phyloP scores from a whole-genome alignment of 1,284 basidiomycete genomes.

The Melampsora abietis-canadensis region DNA sequence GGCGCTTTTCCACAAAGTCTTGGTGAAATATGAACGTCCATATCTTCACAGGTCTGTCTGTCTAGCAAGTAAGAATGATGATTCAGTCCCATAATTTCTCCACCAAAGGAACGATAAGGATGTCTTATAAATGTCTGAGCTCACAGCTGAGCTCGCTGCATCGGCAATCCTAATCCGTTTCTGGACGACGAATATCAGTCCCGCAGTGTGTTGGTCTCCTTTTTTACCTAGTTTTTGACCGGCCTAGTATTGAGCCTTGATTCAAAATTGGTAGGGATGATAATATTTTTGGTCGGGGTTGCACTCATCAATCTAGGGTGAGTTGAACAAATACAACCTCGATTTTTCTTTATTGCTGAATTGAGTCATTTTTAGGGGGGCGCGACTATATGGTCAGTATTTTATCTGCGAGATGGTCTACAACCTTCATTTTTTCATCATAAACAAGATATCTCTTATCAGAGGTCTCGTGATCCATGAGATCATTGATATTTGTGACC shows the following conservation, averaged over 20 bases:
- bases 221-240: neutral
- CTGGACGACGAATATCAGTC: conserved; percentile 5
- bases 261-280: conserved; percentile 1
- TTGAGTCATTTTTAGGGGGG: conserved; percentile 13
- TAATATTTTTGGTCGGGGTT: conserved; percentile 4
- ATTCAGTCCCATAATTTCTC: too few species aligned
- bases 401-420: too few species aligned
- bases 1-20: neutral
- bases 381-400: conserved; percentile 35
- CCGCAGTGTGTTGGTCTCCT: neutral
- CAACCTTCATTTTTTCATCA: too few species aligned
- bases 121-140: neutral
- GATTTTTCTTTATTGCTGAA: neutral
- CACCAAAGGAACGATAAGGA: too few species aligned
- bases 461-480: too few species aligned
- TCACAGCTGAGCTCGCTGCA: conserved; percentile 11
- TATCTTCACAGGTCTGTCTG: neutral
- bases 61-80: conserved; percentile 3
- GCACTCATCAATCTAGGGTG: conserved; percentile 5
- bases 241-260: neutral
- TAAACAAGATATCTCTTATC: too few species aligned
- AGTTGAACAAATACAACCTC: neutral
- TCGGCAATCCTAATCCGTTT: neutral
- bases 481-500: neutral
- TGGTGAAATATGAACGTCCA: neutral